Percentiles rank a stretch among this genome's conserved stretches.
phyloP scores from a whole-genome alignment of 2,329 filamentous ascomycete species.

The Aspergillus terreus region DNA sequence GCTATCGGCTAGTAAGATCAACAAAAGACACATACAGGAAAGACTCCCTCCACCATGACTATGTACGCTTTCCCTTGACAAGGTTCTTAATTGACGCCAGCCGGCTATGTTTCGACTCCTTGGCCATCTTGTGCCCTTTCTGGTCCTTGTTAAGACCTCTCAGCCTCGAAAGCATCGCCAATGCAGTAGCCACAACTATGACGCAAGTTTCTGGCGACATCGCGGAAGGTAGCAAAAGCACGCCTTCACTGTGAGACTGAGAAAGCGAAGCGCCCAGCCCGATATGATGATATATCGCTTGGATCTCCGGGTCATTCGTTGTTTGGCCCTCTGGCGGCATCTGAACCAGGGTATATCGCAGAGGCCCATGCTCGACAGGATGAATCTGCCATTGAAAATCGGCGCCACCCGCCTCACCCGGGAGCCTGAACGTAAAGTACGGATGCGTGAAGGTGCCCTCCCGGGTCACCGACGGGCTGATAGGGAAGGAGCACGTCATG shows the following conservation, averaged over 20 bases:
- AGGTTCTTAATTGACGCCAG: not conserved
- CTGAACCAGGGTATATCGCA: constrained; percentile 6
- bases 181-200: not conserved
- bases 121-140: not conserved
- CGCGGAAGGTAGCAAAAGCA: not conserved
- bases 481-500: not conserved
- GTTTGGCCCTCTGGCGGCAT: not conserved
- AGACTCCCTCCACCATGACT: no score
- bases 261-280: constrained; percentile 2
- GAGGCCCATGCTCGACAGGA: not conserved
- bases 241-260: constrained; percentile 3
- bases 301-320: not conserved
- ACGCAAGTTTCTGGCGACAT: not conserved
- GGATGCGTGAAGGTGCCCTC: not conserved
- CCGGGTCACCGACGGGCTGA: not conserved
- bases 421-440: not conserved
- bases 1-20: no score
- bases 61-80: not conserved
- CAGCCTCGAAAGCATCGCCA: not conserved
- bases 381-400: constrained; percentile 5
- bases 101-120: not conserved
- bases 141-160: not conserved
- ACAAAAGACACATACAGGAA: no score
- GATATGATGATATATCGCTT: constrained; percentile 6
- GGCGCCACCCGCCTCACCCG: not conserved